Evolutionary conservation across 345 rosid genomes (phyloP).

Genomic region (Gynandropsis gynandra): DNA sequence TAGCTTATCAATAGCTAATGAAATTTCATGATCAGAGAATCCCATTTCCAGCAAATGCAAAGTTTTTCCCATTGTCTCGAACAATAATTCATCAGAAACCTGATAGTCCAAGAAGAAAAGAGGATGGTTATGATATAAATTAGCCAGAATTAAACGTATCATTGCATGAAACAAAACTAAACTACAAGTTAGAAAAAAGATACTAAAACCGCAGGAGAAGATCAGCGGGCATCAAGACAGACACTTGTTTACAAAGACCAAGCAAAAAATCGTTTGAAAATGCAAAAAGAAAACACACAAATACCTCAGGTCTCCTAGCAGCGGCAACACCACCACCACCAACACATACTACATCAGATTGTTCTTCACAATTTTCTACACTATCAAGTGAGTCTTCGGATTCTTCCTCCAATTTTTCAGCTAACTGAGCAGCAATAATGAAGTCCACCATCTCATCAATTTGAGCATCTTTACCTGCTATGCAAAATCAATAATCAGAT

Average conservation of each 20-base stretch:
- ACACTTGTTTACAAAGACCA: neutral
- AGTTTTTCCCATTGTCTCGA: conserved; percentile 78
- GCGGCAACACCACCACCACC: neutral
- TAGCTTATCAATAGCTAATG: conserved; percentile 72
- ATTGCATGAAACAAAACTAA: neutral
- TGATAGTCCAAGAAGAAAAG: conserved; percentile 15
- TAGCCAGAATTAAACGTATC: conserved; percentile 1
- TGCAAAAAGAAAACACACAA: neutral
- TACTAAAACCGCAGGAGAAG: neutral
- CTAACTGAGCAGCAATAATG: conserved; percentile 74
- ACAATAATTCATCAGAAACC: conserved; percentile 55
- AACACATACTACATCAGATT: conserved; percentile 17
- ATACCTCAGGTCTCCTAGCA: conserved; percentile 40
- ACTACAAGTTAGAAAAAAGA: conserved; percentile 9
- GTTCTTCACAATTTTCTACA: conserved; percentile 23
- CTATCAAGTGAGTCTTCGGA: conserved; percentile 26
- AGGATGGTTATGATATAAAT: neutral
- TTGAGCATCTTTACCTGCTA: conserved; percentile 52
- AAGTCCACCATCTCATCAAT: conserved; percentile 71
- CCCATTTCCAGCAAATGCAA: conserved; percentile 85
- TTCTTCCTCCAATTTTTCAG: conserved; percentile 44
- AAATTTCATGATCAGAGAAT: conserved; percentile 76
- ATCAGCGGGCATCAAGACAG: neutral
- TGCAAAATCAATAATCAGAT: conserved; percentile 11
- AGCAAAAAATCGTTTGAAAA: neutral